Percentiles rank a stretch among this genome's conserved stretches.
Evolutionary conservation across 371 early-diverging fungal species (phyloP).

Genomic region (Conidiobolus incongruus): DNA sequence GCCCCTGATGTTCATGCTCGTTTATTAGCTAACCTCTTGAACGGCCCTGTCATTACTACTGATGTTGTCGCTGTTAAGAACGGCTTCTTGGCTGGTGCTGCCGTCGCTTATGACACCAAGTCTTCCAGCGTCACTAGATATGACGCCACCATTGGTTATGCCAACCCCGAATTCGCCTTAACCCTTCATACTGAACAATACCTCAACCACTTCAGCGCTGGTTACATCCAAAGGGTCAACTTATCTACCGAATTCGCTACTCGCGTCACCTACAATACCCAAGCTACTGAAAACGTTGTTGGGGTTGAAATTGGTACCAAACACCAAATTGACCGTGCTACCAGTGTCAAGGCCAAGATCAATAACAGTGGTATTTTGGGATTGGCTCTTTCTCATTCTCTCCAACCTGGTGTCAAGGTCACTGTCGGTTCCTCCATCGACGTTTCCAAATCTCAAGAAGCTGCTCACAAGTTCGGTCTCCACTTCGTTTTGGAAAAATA

Average conservation of each 20-base stretch:
- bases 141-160: slow-evolving; percentile 68
- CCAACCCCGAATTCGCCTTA: slow-evolving; percentile 65
- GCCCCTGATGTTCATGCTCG: slow-evolving; percentile 54
- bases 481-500: slow-evolving; percentile 1
- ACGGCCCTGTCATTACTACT: slow-evolving; percentile 50
- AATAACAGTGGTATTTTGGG: slow-evolving; percentile 84
- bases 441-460: slow-evolving; percentile 71
- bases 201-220: slow-evolving; percentile 55
- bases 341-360: slow-evolving; percentile 91
- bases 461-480: slow-evolving; percentile 83
- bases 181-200: slow-evolving; percentile 35
- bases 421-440: slow-evolving; percentile 81
- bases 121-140: slow-evolving; percentile 68
- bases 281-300: slow-evolving; percentile 34
- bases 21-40: slow-evolving; percentile 47
- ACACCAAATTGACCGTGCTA: slow-evolving; percentile 64
- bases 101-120: slow-evolving; percentile 74
- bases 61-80: slow-evolving; percentile 53
- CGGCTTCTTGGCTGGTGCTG: slow-evolving; percentile 77
- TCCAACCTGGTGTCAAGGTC: slow-evolving; percentile 89
- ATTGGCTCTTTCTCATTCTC: slow-evolving; percentile 74
- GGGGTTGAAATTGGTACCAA: slow-evolving; percentile 89
- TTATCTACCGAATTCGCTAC: slow-evolving; percentile 79
- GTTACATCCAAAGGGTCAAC: slow-evolving; percentile 89
- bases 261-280: slow-evolving; percentile 75